phyloP scores from a whole-genome alignment of 192 early-diverging fungal species.

The Chytriomyces hyalinus region DNA sequence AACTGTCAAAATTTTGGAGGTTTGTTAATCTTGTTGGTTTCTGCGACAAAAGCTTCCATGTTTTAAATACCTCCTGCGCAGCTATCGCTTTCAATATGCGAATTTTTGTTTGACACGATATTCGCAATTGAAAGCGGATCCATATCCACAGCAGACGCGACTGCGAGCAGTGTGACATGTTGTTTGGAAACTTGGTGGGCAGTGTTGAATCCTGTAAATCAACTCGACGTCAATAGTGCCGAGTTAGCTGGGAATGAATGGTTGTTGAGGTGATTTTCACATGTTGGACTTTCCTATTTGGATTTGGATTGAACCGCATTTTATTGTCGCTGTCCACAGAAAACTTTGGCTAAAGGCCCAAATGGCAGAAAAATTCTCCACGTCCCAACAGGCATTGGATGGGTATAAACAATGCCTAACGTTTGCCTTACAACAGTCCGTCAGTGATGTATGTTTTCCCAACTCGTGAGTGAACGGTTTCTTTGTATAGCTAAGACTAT shows the following conservation, averaged over 20 bases:
- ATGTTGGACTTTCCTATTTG: not conserved
- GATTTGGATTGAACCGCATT: not conserved
- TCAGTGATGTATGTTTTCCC: not conserved
- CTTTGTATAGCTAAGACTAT: not conserved
- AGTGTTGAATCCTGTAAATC: not conserved
- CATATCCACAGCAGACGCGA: not conserved
- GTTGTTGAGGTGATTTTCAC: not conserved
- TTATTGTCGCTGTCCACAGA: not conserved
- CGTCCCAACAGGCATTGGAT: not conserved
- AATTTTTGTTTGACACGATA: conserved; percentile 17
- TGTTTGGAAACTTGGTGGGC: conserved; percentile 28
- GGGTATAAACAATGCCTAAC: conserved; percentile 8
- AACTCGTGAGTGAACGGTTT: conserved; percentile 1
- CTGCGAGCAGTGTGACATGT: not conserved
- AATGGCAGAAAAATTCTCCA: conserved; percentile 6
- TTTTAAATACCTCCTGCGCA: not conserved
- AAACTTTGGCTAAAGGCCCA: conserved; percentile 14
- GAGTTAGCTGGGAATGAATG: not conserved
- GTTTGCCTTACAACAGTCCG: not conserved
- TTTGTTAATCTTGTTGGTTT: not conserved
- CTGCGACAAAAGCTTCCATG: not conserved
- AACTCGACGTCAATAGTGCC: not conserved
- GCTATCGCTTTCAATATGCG: conserved; percentile 12
- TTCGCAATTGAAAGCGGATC: not conserved
- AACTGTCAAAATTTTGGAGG: not conserved